Base-by-base conservation (phyloP, 495 filamentous ascomycete species). In the Penicillium simplicissimum region DNA sequence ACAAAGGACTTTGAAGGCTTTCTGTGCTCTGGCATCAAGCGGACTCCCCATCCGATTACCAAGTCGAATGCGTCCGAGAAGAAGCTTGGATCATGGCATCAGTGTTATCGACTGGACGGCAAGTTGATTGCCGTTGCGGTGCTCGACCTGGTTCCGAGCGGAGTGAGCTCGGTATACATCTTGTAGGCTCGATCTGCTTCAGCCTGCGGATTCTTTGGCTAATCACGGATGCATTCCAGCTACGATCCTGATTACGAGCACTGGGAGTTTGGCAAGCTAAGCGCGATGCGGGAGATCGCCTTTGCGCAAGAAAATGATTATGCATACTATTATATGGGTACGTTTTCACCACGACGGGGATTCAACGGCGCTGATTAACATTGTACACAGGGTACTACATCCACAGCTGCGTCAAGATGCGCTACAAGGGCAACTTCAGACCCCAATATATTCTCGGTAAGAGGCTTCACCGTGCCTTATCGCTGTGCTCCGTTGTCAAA, bases 141-240 rank as follows among this genome's bases (percentile, higher is more conserved):
- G 10, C 76, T 98, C 35, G 95, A 98, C 71, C 76, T 98, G 9
- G 81, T 97, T 31, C 95, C 94, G 0, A 80, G 90, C 57, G 88
- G 87, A 59, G 91, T 98, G 34, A 97, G 93, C 75, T 91, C 90
- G 19, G 95, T 98, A 37, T 98, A 98, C 72, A 90, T 97, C 69
- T 84, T 97, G 77, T 95, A 69, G 67, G 73, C 15, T 11, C 34
- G 13, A 8, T 23, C 7, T 23, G 13, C 19, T 15, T 43, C 8
- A 15, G 37, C n/a, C 21, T 3, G 7, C 14, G 36, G 19, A 13
- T 25, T 48, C 25, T 60, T 57, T 66, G 54, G 67, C 64, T 33
- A 0, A 53, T 15, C 31, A 9, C 2, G 28, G 8, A 2, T 8
- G 25, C 23, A 8, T 7, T 59, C 8, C 9, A 85, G 83, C 59